Base-by-base conservation (phyloP, 345 rosid genomes). In the Lepidium didymum region DNA sequence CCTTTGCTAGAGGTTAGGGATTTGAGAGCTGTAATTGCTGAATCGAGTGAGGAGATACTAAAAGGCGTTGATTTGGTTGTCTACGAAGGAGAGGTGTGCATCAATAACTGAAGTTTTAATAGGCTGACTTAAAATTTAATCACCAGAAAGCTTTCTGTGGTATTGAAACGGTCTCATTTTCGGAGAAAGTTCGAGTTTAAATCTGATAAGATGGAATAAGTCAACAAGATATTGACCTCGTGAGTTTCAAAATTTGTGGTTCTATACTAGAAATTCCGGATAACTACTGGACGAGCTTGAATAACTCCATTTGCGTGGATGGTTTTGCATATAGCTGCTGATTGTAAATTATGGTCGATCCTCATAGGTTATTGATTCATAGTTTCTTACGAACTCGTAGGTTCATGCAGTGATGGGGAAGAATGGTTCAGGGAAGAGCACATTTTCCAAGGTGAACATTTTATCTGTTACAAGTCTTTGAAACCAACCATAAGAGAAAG, bases 361-460 rank as follows among this genome's bases (percentile, higher is more conserved):
- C 43, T 72, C 59, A 64, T 56, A 13, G 31, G 31, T 16, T 71
- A 13, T 72, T 63, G 50, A 56, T 55, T 53, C 25, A 14, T 62
- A 18, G 62, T 66, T 59, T 46, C 25, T 57, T 50, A 65, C 12
- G 14, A 50, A 42, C 21, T 43, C 57, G 49, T 72, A 94, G 99
- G 56, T 95, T 62, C 99, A 91, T 74, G 97, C 96, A 21, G 80
- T 91, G 43, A 89, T 91, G 99, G 99, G 99, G 46, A 91, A 87
- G 81, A 95, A 95, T 52, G 99, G 97, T 67, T 95, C 99, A 6
- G 97, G 97, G 63, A 95, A 91, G 85, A 95, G 96, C 81, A 95
- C 97, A 2, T 85, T 91, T 56, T 83, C 96, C 10, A 95, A 89
- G 96, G 99, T 91, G 53, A 29, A 34, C 35, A 4, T 44, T 19